Evolutionary conservation across 108 stramenopile genomes (phyloP), one percentile per base, ranked within the genome.

Genomic region (Mayamaea pseudoterrestris): DNA sequence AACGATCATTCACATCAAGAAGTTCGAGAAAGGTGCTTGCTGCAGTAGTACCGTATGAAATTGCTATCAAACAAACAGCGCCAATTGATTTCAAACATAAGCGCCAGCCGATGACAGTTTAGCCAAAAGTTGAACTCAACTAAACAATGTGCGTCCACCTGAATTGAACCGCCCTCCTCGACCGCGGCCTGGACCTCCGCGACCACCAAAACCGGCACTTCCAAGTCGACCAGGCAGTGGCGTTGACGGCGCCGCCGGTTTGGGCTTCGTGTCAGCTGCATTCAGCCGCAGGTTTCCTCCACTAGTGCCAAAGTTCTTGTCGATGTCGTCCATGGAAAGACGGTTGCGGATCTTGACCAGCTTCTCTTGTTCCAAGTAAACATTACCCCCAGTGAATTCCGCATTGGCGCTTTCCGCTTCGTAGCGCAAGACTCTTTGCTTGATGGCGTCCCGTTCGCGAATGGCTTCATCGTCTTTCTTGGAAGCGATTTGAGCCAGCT

Each of bases 401-500:
- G 71, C 52, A 42, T 72, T 77, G n/a, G 81, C 76, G 47, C 78
- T 76, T 44, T 86, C 89, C 12, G 83, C 83, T 30, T 84, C 83
- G 40, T 92, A 92, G 50, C 81, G 82, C 26, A 92, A 30, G 26
- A 92, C 84, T 23, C 76, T 66, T 5, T 69, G 72, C 57, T 92
- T 92, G 54, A 92, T 68, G 53, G 76, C 39, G 35, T 92, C 80
- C n/a, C 76, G 77, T 54, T 92, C 90, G 51, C 69, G 63, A 7
- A 76, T 79, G 3, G 84, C 90, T 61, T 75, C 82, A 30, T 81
- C 84, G 53, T 87, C 90, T 63, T 81, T 68, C 63, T 74, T 86
- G 18, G 78, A 68, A 7, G 83, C 90, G 6, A 70, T 64, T 24
- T 54, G 63, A 1, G 86, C 91, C 21, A 93, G 51, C 48, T 77